These are phyloP conservation scores for Calonectria pauciramosa DNA, from an alignment of 2,329 filamentous ascomycete species.

Conservation along the genomic window DNA sequence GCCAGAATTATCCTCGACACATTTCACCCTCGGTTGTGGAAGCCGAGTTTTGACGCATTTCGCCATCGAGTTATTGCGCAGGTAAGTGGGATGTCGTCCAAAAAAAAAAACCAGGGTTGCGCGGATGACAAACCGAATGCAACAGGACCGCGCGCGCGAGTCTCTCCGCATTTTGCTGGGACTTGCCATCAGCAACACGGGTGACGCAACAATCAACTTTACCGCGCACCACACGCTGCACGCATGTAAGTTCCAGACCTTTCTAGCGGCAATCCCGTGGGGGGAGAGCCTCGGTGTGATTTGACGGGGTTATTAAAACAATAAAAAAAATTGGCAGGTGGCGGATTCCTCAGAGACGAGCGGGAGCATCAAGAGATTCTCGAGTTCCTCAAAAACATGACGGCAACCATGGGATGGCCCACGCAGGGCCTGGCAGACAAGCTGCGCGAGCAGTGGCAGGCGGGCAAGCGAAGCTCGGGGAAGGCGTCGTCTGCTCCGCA, in stretches of 20 bases:
- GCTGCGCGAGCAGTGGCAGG: slow-evolving; percentile 30
- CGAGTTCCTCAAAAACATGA: slow-evolving; percentile 32
- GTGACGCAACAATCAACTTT: slow-evolving; percentile 41
- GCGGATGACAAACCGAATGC: not conserved
- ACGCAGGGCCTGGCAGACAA: slow-evolving; percentile 28
- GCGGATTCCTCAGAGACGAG: slow-evolving; percentile 29
- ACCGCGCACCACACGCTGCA: slow-evolving; percentile 45
- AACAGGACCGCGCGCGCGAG: slow-evolving; percentile 38
- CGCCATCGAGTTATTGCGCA: slow-evolving; percentile 34
- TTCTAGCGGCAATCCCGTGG: not conserved
- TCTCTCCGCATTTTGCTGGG: slow-evolving; percentile 43
- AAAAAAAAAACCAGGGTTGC: not conserved
- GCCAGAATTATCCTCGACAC: slow-evolving; percentile 54
- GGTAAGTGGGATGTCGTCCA: slow-evolving; percentile 24
- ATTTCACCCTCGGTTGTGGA: slow-evolving; percentile 52
- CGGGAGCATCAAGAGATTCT: slow-evolving; percentile 29
- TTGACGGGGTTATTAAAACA: not conserved
- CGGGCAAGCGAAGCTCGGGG: slow-evolving; percentile 21
- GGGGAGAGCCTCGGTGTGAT: too few relatives aligned
- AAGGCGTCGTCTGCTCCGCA: slow-evolving; percentile 27
- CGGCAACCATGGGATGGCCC: slow-evolving; percentile 32
- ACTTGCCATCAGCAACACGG: slow-evolving; percentile 44
- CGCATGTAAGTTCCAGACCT: slow-evolving; percentile 37
- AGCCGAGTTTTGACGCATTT: slow-evolving; percentile 42
- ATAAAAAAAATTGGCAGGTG: slow-evolving; percentile 16